These are phyloP conservation scores for Neofusicoccum kwambonambiense DNA, from an alignment of 2,329 filamentous ascomycete genomes.

Conservation along the genomic window DNA sequence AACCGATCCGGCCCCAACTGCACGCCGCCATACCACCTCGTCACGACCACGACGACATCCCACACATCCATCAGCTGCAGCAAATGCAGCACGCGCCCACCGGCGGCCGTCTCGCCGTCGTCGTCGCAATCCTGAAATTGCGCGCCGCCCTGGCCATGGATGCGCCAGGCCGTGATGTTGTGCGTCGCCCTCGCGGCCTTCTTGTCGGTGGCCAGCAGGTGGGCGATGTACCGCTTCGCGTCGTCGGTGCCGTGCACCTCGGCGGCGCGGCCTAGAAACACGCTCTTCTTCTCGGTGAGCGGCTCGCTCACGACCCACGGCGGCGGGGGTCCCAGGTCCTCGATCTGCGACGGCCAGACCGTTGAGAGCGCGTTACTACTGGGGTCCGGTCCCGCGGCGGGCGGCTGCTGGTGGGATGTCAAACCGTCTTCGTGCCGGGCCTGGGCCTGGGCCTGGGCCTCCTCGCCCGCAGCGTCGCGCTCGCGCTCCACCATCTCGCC, in stretches of 20 bases:
- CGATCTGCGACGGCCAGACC: constrained; percentile 19
- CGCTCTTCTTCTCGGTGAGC: constrained; percentile 78
- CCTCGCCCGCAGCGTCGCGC: constrained; percentile 17
- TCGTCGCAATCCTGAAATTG: constrained; percentile 90
- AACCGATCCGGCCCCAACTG: constrained; percentile 88
- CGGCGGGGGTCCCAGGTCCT: constrained; percentile 46
- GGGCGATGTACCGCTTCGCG: constrained; percentile 68
- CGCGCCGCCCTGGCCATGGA: constrained; percentile 57
- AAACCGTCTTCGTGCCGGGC: constrained; percentile 14
- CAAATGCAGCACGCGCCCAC: constrained; percentile 78
- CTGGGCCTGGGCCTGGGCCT: constrained; percentile 8
- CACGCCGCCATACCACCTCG: constrained; percentile 91
- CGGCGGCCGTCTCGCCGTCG: constrained; percentile 92
- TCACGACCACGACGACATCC: constrained; percentile 90
- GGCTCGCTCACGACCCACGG: constrained; percentile 73
- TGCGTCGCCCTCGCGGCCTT: constrained; percentile 85
- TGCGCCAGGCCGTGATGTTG: constrained; percentile 94
- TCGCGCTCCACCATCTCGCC: constrained; percentile 53
- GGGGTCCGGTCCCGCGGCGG: background rate
- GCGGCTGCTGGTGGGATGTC: constrained; percentile 22
- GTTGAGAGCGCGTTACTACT: constrained; percentile 32
- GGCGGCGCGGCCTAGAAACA: constrained; percentile 79
- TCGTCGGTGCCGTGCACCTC: constrained; percentile 67
- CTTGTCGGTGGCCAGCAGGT: constrained; percentile 79
- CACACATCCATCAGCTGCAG: constrained; percentile 95